Evolutionary conservation across 2,329 filamentous ascomycete species (phyloP).

Genomic region (Fusarium redolens): DNA sequence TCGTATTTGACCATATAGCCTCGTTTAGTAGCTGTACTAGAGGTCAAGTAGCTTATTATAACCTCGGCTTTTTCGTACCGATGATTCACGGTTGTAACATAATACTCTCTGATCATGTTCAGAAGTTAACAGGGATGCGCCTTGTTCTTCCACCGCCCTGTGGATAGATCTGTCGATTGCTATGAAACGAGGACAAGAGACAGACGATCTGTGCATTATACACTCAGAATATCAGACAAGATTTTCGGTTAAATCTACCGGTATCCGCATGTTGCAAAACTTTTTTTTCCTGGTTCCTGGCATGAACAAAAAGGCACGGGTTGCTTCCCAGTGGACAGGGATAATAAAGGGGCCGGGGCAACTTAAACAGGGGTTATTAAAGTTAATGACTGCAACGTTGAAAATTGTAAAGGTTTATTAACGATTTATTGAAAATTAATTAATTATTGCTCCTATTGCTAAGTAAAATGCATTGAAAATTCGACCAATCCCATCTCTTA

Average conservation of each 20-base stretch:
- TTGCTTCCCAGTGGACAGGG: constrained; percentile 25
- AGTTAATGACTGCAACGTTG: constrained; percentile 10
- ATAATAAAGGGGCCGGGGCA: constrained; percentile 26
- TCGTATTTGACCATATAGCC: not conserved
- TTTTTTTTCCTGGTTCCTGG: constrained; percentile 24
- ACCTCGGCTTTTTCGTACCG: constrained; percentile 4
- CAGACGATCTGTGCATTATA: not conserved
- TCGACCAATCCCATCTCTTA: not conserved
- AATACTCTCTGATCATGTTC: not conserved
- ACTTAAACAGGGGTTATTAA: constrained; percentile 21
- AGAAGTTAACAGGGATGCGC: constrained; percentile 11
- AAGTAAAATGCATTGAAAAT: not conserved
- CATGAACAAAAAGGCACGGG: constrained; percentile 16
- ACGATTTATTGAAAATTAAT: not conserved
- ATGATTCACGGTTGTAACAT: not conserved
- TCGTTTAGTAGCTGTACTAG: not conserved
- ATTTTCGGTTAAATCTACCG: constrained; percentile 5
- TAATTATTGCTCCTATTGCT: not conserved
- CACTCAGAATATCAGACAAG: not conserved
- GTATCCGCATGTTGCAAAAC: constrained; percentile 13
- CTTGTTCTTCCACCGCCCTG: not conserved
- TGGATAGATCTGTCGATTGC: not conserved
- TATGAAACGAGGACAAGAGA: not conserved
- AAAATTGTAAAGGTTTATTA: not conserved
- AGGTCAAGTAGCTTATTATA: not conserved